Conservation (phyloP, 179 eudicot genomes). For the Heliamphora ciliata region DNA sequence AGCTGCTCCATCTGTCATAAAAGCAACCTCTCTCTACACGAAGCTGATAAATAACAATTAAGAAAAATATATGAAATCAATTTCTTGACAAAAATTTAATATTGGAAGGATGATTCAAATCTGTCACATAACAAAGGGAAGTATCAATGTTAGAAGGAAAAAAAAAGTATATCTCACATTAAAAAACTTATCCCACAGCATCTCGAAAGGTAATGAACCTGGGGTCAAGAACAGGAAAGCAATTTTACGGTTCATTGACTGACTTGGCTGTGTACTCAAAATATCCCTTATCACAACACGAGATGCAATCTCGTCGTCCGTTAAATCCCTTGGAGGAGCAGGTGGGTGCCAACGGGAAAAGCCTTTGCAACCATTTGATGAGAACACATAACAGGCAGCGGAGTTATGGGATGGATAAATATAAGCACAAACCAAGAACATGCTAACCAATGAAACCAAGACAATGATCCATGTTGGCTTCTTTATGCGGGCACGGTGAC, state of each 20-base stretch:
- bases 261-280: constrained; percentile 35
- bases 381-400: constrained; percentile 73
- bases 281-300: constrained; percentile 68
- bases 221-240: constrained; percentile 88
- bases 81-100: neutral
- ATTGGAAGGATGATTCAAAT: neutral
- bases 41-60: neutral
- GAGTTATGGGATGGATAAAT: constrained; percentile 71
- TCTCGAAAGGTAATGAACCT: constrained; percentile 82
- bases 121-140: neutral
- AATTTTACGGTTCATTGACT: constrained; percentile 50
- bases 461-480: constrained; percentile 85
- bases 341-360: constrained; percentile 72
- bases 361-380: constrained; percentile 68
- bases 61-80: too few relatives aligned
- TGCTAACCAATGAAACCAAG: constrained; percentile 57
- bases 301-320: constrained; percentile 77
- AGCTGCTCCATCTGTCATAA: neutral
- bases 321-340: constrained; percentile 49
- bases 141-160: constrained; percentile 5
- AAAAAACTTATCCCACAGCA: constrained; percentile 83
- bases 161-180: constrained; percentile 34
- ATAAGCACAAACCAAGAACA: constrained; percentile 74
- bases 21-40: neutral
- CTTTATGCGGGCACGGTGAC: constrained; percentile 53